Base-by-base conservation (phyloP, 768 basidiomycete genomes). In the Imleria badia region DNA sequence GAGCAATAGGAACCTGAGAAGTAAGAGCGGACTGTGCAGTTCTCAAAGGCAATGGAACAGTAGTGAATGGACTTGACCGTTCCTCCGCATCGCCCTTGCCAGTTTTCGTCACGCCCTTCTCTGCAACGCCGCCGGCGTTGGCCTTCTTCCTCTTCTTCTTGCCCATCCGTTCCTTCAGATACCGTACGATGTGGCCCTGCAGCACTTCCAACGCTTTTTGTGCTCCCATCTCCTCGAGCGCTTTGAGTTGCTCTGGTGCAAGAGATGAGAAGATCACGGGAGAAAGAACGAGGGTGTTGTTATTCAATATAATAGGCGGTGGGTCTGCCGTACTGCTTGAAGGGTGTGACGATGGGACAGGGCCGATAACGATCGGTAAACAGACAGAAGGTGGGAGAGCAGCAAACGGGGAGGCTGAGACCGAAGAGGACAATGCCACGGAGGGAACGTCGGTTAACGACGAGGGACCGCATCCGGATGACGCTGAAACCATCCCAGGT, bases 201-300 rank as follows among this genome's bases (percentile, higher is more conserved):
- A 96, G 74, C 20, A 92, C 85, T 60, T 83, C 81, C 48, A 96
- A 72, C 7, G 94, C 92, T 60, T 87, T 85, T 66, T 87, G 82
- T 1, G 91, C 89, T 3, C 91, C 91, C 69, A 94, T 82, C 48
- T 80, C 79, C 70, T 94, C 89, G 26, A 95, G 73, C 42, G 88
- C 86, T 52, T 78, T 80, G 41, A 96, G 73, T 69, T 87, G 87
- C 56, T 87, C 85, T 41, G 79, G 75, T 5, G 87, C 83, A 13
- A 96, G 79, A 51, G 85, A 85, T 10, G 86, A 81, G 66, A 97
- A 97, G 33, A 96, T 87, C 20, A 80, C 78, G 3, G 94, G 94
- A 63, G 91, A 89, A 35, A 97, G 82, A 52, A 93, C 83, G 20
- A 97, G 80, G 30, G 82, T 87, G 49, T 91, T 86, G 60, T 93